These are phyloP conservation scores for Clitocybe nebularis DNA, from an alignment of 1,284 basidiomycete species.

Conservation along the genomic window DNA sequence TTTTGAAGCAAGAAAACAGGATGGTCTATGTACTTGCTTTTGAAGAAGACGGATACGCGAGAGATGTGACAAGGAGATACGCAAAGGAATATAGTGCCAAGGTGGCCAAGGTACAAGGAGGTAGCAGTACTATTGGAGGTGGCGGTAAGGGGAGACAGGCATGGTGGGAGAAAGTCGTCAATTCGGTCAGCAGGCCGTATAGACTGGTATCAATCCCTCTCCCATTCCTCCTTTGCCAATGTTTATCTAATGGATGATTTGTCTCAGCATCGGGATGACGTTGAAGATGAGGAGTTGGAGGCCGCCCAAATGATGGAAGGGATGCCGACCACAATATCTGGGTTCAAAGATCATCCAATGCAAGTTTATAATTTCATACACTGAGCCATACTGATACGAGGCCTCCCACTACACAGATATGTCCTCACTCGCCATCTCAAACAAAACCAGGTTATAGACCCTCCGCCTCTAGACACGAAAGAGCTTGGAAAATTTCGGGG, in stretches of 20 bases:
- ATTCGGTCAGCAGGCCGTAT: slow-evolving; percentile 68
- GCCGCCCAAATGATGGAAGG: slow-evolving; percentile 78
- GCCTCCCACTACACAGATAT: slow-evolving; percentile 53
- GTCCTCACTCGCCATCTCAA: slow-evolving; percentile 87
- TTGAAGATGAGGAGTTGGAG: slow-evolving; percentile 92
- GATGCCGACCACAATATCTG: slow-evolving; percentile 90
- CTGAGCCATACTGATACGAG: slow-evolving; percentile 7
- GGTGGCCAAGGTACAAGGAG: slow-evolving; percentile 79
- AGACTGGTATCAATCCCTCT: slow-evolving; percentile 51
- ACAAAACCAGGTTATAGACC: slow-evolving; percentile 84
- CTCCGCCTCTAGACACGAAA: slow-evolving; percentile 52
- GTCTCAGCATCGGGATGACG: slow-evolving; percentile 80
- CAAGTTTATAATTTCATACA: slow-evolving; percentile 31
- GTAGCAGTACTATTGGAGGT: slow-evolving; percentile 38
- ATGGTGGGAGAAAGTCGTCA: slow-evolving; percentile 83
- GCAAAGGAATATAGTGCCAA: slow-evolving; percentile 83
- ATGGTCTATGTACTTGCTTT: slow-evolving; percentile 93
- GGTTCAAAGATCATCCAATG: slow-evolving; percentile 96
- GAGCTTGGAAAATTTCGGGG: slow-evolving; percentile 92
- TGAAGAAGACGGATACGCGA: slow-evolving; percentile 84
- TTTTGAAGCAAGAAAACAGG: slow-evolving; percentile 62
- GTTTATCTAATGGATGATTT: slow-evolving; percentile 8
- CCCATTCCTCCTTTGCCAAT: slow-evolving; percentile 12
- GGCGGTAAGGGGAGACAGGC: slow-evolving; percentile 60
- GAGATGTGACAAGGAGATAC: slow-evolving; percentile 75